Evolutionary conservation across 2,329 filamentous ascomycete species (phyloP), one percentile per base, ranked within the genome.

Genomic region (Talaromyces atroroseus): DNA sequence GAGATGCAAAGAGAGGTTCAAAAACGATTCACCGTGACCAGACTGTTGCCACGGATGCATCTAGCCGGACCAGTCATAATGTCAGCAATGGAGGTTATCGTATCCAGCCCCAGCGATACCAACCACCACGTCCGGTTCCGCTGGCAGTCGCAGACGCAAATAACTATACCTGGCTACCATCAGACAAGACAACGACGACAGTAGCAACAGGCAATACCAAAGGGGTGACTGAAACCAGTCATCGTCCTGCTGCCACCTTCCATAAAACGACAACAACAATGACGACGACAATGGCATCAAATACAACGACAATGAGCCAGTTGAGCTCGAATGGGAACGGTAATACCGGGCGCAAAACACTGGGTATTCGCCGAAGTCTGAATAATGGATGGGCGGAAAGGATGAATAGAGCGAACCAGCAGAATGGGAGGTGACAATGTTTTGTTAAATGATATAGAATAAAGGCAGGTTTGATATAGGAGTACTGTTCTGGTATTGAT

Each of bases 341-440:
- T 16, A 36, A 40, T 44, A 38, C 61, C 38, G 63, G 62, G 54
- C 69, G 68, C 53, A 73, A 69, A 63, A 76, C 74, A 18, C 59
- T 76, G 56, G 74, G 74, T 26, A 68, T 76, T 52, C 69, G 74
- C 44, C 68, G 74, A 51, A 74, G 67, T 50, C 71, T 75, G 69
- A 49, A 58, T 34, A 74, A 68, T 61, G 72, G 73, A 47, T 76
- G 74, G 74, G 69, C 71, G 56, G 69, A 49, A 23, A 58, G 57
- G 44, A 58, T 58, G 57, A 58, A 29, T 42, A 32, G 56, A 8
- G 47, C n/a, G 32, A 54, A 53, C 20, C 52, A 54, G 34, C 52
- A 54, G 23, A 49, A 44, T 54, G 46, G 24, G 24, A 26, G 24
- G 21, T 48, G 36, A 32, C 32, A 11, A 2, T 10, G 5, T 5